Conservation (phyloP, 257 asterid species). For the Primulina eburnea region DNA sequence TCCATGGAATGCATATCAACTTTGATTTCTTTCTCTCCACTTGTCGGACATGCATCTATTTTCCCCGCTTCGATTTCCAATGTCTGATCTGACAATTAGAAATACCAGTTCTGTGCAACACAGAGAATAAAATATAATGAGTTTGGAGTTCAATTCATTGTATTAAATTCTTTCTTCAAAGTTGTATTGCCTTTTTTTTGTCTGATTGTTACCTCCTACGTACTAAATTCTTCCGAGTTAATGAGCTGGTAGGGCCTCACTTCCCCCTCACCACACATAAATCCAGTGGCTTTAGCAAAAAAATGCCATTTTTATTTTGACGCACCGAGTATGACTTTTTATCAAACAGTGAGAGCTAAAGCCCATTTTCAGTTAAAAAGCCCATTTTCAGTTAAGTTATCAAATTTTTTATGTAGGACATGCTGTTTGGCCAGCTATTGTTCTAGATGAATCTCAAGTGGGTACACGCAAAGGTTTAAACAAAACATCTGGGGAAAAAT, state of each 20-base stretch:
- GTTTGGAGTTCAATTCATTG: conserved; percentile 4
- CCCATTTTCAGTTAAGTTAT: conserved; percentile 5
- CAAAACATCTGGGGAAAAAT: conserved; percentile 70
- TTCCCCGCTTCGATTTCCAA: not conserved
- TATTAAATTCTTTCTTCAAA: no score
- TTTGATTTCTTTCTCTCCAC: not conserved
- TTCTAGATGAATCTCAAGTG: conserved; percentile 75
- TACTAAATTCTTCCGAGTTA: conserved; percentile 6
- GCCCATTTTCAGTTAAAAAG: not conserved
- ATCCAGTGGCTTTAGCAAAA: not conserved
- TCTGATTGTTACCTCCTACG: not conserved
- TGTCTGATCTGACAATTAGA: not conserved
- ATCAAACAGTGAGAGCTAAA: not conserved
- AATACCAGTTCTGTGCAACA: not conserved
- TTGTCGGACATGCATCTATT: not conserved
- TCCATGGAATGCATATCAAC: not conserved
- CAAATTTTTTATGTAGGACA: conserved; percentile 58
- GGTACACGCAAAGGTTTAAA: conserved; percentile 66
- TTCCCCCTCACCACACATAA: not conserved
- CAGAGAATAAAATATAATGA: not conserved
- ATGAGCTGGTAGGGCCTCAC: conserved; percentile 3
- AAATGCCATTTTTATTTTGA: not conserved
- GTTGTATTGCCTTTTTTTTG: not conserved
- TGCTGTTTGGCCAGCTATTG: conserved; percentile 97
- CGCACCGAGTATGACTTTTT: conserved; percentile 16